Percentiles rank a stretch among this genome's conserved stretches.
Evolutionary conservation across 768 basidiomycete species (phyloP).

Genomic region (Cyclocybe cylindracea): DNA sequence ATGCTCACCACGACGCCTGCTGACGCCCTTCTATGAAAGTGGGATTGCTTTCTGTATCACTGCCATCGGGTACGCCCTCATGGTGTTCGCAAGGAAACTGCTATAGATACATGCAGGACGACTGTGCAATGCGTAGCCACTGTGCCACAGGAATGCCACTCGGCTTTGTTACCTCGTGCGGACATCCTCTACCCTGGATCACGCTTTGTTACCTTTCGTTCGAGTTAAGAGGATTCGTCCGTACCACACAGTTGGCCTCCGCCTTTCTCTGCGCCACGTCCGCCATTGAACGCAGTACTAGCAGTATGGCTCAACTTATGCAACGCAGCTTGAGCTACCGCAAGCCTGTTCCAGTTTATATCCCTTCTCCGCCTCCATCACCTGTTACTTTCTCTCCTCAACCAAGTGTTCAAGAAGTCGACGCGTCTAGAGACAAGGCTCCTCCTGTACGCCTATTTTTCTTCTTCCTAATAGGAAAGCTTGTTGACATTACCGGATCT

Average conservation of each 20-base stretch:
- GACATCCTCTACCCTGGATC: neutral
- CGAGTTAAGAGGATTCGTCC: neutral
- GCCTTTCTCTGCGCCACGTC: neutral
- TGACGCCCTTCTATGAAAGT: too few species aligned
- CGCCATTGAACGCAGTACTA: slow-evolving; percentile 1
- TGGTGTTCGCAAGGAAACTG: too few species aligned
- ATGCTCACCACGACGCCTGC: too few species aligned
- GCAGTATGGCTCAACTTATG: slow-evolving; percentile 19
- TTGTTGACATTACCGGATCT: neutral
- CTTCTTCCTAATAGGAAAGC: neutral
- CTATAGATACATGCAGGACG: neutral
- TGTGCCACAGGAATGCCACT: neutral
- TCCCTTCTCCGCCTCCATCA: slow-evolving; percentile 62
- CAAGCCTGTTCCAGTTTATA: slow-evolving; percentile 69
- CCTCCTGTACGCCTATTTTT: neutral
- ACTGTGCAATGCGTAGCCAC: neutral
- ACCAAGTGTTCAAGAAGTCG: slow-evolving; percentile 6
- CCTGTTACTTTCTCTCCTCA: slow-evolving; percentile 22
- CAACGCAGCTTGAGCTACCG: slow-evolving; percentile 59
- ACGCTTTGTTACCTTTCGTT: neutral
- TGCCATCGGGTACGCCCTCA: too few species aligned
- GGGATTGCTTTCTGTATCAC: too few species aligned
- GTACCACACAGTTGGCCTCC: neutral
- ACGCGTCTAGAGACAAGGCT: slow-evolving; percentile 10
- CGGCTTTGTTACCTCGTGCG: neutral